A percentile compares a stretch with the other conserved stretches of the same genome.
Evolutionary conservation across 176 grass and related monocot genomes (phyloP).

Genomic region (Thalia dealbata): DNA sequence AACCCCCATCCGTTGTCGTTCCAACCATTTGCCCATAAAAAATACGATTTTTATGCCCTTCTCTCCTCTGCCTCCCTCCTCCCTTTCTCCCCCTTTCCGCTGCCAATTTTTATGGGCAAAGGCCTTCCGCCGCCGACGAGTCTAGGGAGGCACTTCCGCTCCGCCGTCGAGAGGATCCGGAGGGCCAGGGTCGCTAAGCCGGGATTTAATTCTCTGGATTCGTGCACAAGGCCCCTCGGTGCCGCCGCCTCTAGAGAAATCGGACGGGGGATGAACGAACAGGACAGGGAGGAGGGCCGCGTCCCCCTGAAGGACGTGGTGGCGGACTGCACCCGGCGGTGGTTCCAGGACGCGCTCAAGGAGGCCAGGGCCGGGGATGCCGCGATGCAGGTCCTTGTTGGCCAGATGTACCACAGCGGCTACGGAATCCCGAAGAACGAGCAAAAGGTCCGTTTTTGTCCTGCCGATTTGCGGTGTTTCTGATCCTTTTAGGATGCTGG

Average conservation of each 20-base stretch:
- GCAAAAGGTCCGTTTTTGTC: conserved; percentile 46
- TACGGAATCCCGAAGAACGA: conserved; percentile 78
- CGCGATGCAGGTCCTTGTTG: conserved; percentile 84
- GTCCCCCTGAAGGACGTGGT: conserved; percentile 66
- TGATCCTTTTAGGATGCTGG: neutral
- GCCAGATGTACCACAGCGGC: conserved; percentile 93
- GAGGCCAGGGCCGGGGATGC: conserved; percentile 65
- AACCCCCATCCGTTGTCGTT: neutral
- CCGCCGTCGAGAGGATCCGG: conserved; percentile 25
- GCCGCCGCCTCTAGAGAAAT: conserved; percentile 24
- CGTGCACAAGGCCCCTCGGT: conserved; percentile 26
- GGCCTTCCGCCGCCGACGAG: conserved; percentile 20
- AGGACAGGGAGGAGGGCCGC: conserved; percentile 24
- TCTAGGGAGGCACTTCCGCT: conserved; percentile 9
- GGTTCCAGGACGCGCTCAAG: conserved; percentile 95
- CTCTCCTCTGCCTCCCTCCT: conserved; percentile 15
- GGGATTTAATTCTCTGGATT: conserved; percentile 29
- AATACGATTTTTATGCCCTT: conserved; percentile 24
- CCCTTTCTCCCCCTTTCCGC: neutral
- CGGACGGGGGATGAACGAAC: conserved; percentile 26
- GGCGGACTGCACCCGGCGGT: conserved; percentile 62
- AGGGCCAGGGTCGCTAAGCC: neutral
- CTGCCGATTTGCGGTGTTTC: neutral
- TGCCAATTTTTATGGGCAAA: conserved; percentile 40
- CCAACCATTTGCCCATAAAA: neutral